These are phyloP conservation scores for Lipomyces kockii DNA, from an alignment of 805 yeast genomes.

Conservation along the genomic window DNA sequence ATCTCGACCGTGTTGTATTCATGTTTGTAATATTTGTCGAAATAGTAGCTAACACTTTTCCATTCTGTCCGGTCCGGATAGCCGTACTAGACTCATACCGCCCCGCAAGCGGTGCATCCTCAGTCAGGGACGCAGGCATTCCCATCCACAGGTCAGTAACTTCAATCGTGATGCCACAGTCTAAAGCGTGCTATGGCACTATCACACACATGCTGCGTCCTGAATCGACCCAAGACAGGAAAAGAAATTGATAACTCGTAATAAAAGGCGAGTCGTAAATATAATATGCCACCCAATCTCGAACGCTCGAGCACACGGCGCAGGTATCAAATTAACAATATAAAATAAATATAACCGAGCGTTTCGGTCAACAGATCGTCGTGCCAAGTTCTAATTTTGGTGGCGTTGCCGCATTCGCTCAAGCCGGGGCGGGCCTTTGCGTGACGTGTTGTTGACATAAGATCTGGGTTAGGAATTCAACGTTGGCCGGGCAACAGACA, in stretches of 20 bases:
- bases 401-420: neutral
- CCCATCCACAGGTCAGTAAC: neutral
- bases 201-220: neutral
- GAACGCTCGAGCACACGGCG: neutral
- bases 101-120: neutral
- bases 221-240: neutral
- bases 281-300: neutral
- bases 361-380: neutral
- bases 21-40: neutral
- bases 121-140: neutral
- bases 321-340: neutral
- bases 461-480: neutral
- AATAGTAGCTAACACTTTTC: neutral
- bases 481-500: neutral
- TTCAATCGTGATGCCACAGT: neutral
- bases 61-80: neutral
- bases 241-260: too few species aligned
- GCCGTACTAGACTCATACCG: neutral
- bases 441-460: neutral
- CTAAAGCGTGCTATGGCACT: neutral
- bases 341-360: neutral
- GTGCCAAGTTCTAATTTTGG: neutral
- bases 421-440: too few species aligned
- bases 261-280: neutral
- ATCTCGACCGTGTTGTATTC: neutral